Conservation (phyloP, 139 green algal genomes). For the Deuterostichococcus epilithicus region DNA sequence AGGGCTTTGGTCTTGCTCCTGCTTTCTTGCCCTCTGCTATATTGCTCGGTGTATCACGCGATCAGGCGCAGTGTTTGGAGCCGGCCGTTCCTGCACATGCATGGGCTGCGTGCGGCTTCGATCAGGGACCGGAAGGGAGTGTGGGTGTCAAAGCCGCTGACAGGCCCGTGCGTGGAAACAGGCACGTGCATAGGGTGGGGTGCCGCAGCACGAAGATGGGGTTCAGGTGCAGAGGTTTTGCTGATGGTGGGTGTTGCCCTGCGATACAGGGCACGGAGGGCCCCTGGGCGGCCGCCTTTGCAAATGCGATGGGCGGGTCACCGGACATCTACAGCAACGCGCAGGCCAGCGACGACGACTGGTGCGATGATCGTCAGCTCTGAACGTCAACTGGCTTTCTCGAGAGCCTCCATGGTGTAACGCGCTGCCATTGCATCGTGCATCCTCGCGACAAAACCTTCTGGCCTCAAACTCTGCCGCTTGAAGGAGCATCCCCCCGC, state of each 20-base stretch:
- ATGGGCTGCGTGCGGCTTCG: conserved; percentile 13
- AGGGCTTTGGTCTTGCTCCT: too few relatives aligned
- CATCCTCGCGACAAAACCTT: too few relatives aligned
- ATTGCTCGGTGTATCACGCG: background rate
- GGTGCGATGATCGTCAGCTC: conserved; percentile 23
- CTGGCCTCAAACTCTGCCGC: too few relatives aligned
- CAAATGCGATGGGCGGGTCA: conserved; percentile 70
- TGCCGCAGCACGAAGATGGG: too few relatives aligned
- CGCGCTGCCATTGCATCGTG: background rate
- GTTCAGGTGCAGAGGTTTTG: too few relatives aligned
- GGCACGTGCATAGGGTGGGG: too few relatives aligned
- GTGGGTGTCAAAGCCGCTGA: too few relatives aligned
- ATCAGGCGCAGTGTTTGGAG: background rate
- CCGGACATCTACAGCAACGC: conserved; percentile 73
- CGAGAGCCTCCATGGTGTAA: background rate
- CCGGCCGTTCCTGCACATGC: background rate
- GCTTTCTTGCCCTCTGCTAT: too few relatives aligned
- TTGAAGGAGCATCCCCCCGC: background rate
- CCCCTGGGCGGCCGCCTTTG: conserved; percentile 74
- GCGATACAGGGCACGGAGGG: conserved; percentile 87
- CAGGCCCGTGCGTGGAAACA: too few relatives aligned
- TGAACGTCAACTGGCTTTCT: background rate
- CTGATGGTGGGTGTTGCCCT: too few relatives aligned
- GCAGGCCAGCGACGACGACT: conserved; percentile 41
- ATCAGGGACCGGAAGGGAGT: too few relatives aligned